Conservation (phyloP, 495 filamentous ascomycete species). For the Aspergillus mulundensis region DNA sequence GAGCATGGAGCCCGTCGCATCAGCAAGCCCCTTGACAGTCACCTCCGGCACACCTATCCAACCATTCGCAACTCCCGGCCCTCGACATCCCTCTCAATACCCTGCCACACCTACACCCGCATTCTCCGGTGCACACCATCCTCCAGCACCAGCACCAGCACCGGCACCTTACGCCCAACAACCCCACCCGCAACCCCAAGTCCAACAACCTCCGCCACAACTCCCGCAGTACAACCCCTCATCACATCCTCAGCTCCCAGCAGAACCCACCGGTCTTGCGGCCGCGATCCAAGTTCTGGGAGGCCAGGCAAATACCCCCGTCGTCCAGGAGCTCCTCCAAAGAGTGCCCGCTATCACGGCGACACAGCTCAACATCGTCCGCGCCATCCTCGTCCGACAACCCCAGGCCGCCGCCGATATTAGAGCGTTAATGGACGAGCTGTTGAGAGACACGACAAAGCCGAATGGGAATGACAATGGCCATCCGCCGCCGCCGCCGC, state of each 20-base stretch:
- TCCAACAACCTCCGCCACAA: slow-evolving; percentile 22
- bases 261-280: slow-evolving; percentile 22
- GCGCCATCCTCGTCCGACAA: slow-evolving; percentile 52
- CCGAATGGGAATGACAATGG: slow-evolving; percentile 19
- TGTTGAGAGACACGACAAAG: slow-evolving; percentile 32
- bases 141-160: slow-evolving; percentile 7
- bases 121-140: neutral
- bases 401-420: slow-evolving; percentile 41
- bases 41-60: slow-evolving; percentile 37
- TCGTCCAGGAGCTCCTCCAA: slow-evolving; percentile 62
- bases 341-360: slow-evolving; percentile 59
- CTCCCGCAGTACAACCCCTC: slow-evolving; percentile 19
- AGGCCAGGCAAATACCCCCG: slow-evolving; percentile 52
- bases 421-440: slow-evolving; percentile 32
- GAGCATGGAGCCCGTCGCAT: slow-evolving; percentile 34
- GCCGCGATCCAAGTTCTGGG: slow-evolving; percentile 54
- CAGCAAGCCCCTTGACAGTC: slow-evolving; percentile 44
- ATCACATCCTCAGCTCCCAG: slow-evolving; percentile 7
- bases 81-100: slow-evolving; percentile 21
- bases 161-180: slow-evolving; percentile 36
- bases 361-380: slow-evolving; percentile 61
- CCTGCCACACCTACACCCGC: slow-evolving; percentile 25
- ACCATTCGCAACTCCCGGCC: slow-evolving; percentile 27
- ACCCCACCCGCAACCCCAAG: slow-evolving; percentile 7
- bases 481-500: slow-evolving; percentile 24